Evolutionary conservation across 805 yeast genomes (phyloP), one percentile per base, ranked within the genome.

Genomic region (Metschnikowia baotianmanensis): DNA sequence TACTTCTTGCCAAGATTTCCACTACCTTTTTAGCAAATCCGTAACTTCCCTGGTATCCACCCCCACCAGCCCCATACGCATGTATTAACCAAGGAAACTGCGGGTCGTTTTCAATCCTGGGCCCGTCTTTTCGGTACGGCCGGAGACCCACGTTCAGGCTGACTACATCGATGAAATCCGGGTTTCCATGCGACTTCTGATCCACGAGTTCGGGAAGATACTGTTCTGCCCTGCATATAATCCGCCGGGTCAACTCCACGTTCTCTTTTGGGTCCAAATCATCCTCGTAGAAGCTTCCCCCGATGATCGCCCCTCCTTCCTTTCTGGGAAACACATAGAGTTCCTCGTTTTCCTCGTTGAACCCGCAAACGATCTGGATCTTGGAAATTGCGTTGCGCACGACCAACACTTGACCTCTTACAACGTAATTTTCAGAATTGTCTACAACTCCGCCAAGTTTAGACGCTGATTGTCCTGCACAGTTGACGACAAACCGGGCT

Each of bases 301-400:
- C 89, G 42, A 82, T 70, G 28, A 82, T 77, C 24, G 77, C 67
- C 2, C 52, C 52, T 9, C 88, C 87, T 60, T 82, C 88, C 45
- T 76, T 77, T 41, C 88, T 61, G n/a, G 88, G 88, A 69, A 82
- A 76, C 25, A 78, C 63, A 53, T 82, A 82, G 20, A 81, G 61
- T 35, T 63, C 54, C 48, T 83, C 88, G 29, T 60, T 55, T 1
- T 56, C 57, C 35, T 48, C 52, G 1, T 55, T 68, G 36, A 62
- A 62, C 0, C 67, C 65, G 21, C 48, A 56, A 48, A 64, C 75
- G 62, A 48, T 53, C 55, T 47, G 61, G 55, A 44, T 62, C 35
- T 39, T 43, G 13, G 49, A 42, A 2, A 59, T 43, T 31, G 61
- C 67, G 53, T 79, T 80, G 28, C 74, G 63, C 8, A 77, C 75